Conservation (phyloP, 352 stramenopile species). For the Globisporangium irregulare region DNA sequence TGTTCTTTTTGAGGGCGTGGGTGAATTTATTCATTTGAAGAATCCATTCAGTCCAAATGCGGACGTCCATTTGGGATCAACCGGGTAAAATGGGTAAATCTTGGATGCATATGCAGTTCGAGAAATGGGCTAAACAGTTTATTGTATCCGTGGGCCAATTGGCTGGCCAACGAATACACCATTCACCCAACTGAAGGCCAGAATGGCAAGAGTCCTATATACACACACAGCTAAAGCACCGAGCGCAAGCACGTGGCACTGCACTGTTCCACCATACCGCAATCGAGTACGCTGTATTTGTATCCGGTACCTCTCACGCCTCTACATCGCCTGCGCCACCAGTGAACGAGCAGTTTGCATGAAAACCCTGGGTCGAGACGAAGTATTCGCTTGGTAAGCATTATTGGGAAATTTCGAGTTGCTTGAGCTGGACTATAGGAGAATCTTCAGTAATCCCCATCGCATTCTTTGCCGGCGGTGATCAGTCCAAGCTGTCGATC, state of each 20-base stretch:
- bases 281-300: not conserved
- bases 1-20: not conserved
- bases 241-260: not conserved
- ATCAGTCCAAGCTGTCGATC: not conserved
- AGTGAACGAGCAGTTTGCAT: not conserved
- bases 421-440: not conserved
- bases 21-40: constrained; percentile 6
- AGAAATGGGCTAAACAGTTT: not conserved
- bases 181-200: not conserved
- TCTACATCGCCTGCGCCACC: not conserved
- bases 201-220: not conserved
- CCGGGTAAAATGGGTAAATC: not conserved
- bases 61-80: not conserved
- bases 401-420: not conserved
- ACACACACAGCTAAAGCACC: not conserved
- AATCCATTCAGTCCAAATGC: constrained; percentile 1
- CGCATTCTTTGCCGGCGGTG: not conserved
- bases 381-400: not conserved
- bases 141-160: not conserved
- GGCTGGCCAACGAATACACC: not conserved
- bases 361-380: not conserved
- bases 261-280: not conserved
- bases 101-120: not conserved
- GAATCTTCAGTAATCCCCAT: not conserved
- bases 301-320: not conserved